Evolutionary conservation across 805 yeast genomes (phyloP).

Genomic region (Teunomyces pallodes): DNA sequence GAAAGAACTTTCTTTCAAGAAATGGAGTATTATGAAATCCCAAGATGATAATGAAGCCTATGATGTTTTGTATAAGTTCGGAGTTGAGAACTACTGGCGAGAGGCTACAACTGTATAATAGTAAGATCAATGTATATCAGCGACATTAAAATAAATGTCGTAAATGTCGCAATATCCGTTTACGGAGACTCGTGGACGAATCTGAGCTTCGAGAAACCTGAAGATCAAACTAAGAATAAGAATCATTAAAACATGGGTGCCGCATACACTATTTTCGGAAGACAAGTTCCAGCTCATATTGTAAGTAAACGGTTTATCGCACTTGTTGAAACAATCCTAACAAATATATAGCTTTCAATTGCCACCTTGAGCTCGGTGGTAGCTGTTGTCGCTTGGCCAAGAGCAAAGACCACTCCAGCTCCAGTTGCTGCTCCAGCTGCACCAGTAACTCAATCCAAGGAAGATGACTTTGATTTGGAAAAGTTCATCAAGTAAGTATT

Average conservation of each 20-base stretch:
- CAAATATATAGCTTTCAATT: constrained; percentile 36
- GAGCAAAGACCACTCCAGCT: constrained; percentile 22
- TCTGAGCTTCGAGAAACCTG: background rate
- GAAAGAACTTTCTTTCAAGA: constrained; percentile 50
- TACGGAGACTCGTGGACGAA: background rate
- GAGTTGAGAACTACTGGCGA: constrained; percentile 60
- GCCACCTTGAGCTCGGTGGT: constrained; percentile 40
- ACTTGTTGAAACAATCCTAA: background rate
- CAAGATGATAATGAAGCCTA: constrained; percentile 50
- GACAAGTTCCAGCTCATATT: constrained; percentile 44
- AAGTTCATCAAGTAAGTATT: constrained; percentile 41
- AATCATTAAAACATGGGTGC: constrained; percentile 33
- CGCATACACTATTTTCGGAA: constrained; percentile 43
- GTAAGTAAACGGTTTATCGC: constrained; percentile 24
- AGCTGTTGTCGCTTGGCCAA: constrained; percentile 38
- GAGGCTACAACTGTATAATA: constrained; percentile 11
- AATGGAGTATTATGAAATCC: constrained; percentile 67
- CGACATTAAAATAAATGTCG: background rate
- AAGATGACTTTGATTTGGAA: constrained; percentile 44
- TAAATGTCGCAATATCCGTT: constrained; percentile 1
- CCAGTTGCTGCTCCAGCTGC: constrained; percentile 18
- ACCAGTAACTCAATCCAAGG: constrained; percentile 24
- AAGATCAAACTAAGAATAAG: background rate
- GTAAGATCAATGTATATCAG: too few relatives aligned
- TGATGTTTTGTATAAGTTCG: constrained; percentile 47